These are phyloP conservation scores for Tricholoma saponaceum DNA, from an alignment of 768 basidiomycete genomes.

Conservation along the genomic window DNA sequence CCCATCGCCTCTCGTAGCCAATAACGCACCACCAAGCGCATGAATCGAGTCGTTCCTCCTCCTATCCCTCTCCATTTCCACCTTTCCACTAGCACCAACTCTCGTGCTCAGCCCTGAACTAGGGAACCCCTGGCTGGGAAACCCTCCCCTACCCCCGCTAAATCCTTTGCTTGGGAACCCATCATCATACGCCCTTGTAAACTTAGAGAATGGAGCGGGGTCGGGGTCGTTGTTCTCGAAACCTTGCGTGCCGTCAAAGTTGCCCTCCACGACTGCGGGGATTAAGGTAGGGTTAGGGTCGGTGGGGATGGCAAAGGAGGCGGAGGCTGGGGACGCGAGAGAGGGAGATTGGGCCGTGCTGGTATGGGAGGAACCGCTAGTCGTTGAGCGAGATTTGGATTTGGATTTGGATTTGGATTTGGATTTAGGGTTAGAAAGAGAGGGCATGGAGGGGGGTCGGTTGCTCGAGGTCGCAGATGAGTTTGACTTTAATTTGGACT, in stretches of 20 bases:
- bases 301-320: background rate
- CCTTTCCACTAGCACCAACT: background rate
- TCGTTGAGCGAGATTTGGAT: background rate
- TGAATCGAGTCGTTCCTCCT: conserved; percentile 1
- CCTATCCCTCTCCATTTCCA: background rate
- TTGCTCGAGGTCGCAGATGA: background rate
- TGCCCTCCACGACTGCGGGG: background rate
- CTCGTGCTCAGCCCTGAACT: background rate
- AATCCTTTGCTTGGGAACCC: background rate
- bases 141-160: background rate
- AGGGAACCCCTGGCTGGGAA: background rate
- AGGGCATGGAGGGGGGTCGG: background rate
- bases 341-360: background rate
- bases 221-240: background rate
- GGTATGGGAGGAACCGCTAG: background rate
- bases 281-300: background rate
- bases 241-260: background rate
- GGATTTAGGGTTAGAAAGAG: background rate
- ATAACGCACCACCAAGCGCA: background rate
- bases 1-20: background rate
- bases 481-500: background rate
- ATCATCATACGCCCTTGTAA: background rate
- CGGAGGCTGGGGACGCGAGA: background rate
- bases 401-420: background rate
- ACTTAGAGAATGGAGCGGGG: too few relatives aligned